Conservation (phyloP, 164 flowering plant species). For the Vitis cinerea region DNA sequence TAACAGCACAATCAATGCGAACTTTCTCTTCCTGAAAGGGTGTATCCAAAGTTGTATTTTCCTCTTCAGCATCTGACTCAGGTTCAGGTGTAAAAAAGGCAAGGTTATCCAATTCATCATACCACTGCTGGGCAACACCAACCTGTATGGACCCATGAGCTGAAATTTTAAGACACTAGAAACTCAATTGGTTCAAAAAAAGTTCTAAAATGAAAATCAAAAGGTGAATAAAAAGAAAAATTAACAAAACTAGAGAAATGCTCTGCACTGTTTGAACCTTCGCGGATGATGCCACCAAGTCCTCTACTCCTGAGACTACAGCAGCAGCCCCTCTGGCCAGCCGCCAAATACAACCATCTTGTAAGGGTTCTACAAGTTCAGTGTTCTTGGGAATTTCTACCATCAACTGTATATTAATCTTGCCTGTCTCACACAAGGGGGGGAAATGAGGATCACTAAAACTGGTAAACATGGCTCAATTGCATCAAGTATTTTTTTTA, state of each 20-base stretch:
- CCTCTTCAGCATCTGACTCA: slow-evolving; percentile 36
- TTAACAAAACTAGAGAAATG: background rate
- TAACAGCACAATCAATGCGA: slow-evolving; percentile 53
- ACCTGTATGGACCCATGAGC: slow-evolving; percentile 45
- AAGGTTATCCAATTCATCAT: slow-evolving; percentile 84
- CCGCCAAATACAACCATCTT: slow-evolving; percentile 82
- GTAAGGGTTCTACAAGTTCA: slow-evolving; percentile 70
- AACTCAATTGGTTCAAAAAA: background rate
- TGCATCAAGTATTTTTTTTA: too few species aligned
- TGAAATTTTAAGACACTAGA: slow-evolving; percentile 3
- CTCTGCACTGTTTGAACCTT: slow-evolving; percentile 41
- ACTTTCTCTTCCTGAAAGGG: slow-evolving; percentile 35
- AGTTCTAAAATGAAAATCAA: background rate
- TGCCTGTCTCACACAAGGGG: slow-evolving; percentile 44
- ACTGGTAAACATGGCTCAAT: background rate
- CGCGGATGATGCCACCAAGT: slow-evolving; percentile 33
- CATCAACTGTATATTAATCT: slow-evolving; percentile 48
- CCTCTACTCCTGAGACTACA: slow-evolving; percentile 49
- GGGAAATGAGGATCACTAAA: background rate
- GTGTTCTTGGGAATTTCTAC: slow-evolving; percentile 61
- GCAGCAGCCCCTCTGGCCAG: slow-evolving; percentile 85
- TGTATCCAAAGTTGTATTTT: slow-evolving; percentile 13
- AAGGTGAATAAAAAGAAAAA: background rate
- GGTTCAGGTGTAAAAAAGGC: slow-evolving; percentile 39
- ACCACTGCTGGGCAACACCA: slow-evolving; percentile 88